phyloP scores from a whole-genome alignment of 1,284 basidiomycete species.

The Cutaneotrichosporon mucoides region DNA sequence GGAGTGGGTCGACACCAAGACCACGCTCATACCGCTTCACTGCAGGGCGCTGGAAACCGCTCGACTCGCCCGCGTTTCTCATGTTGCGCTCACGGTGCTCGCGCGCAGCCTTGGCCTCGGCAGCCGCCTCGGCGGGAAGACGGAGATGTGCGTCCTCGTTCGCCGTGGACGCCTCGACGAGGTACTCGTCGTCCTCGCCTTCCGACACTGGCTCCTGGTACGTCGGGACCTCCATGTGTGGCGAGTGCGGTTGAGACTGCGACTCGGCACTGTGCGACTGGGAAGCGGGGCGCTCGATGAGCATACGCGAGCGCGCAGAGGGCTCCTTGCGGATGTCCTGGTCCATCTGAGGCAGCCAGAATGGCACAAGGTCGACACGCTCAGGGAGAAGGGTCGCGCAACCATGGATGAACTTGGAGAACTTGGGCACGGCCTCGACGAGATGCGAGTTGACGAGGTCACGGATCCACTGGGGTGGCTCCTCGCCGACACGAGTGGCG shows the following conservation, averaged over 20 bases:
- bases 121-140: slow-evolving; percentile 63
- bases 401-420: slow-evolving; percentile 87
- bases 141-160: slow-evolving; percentile 70
- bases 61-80: slow-evolving; percentile 44
- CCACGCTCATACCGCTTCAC: slow-evolving; percentile 44
- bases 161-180: slow-evolving; percentile 58
- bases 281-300: slow-evolving; percentile 66
- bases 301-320: slow-evolving; percentile 60
- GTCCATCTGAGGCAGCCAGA: slow-evolving; percentile 88
- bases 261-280: slow-evolving; percentile 43
- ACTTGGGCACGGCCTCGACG: slow-evolving; percentile 88
- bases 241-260: slow-evolving; percentile 42
- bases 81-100: slow-evolving; percentile 75
- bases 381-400: slow-evolving; percentile 89
- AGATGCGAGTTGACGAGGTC: slow-evolving; percentile 92
- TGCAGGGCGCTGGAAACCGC: slow-evolving; percentile 16
- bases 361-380: slow-evolving; percentile 95
- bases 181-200: slow-evolving; percentile 73
- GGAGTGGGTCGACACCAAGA: slow-evolving; percentile 77
- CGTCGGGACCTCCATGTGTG: slow-evolving; percentile 35
- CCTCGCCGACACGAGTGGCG: slow-evolving; percentile 92
- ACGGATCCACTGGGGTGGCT: slow-evolving; percentile 93
- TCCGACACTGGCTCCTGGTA: slow-evolving; percentile 87
- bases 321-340: slow-evolving; percentile 87
- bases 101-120: slow-evolving; percentile 75